Base-by-base conservation (phyloP, 345 rosid genomes). In the Eucalyptus pauciflora region DNA sequence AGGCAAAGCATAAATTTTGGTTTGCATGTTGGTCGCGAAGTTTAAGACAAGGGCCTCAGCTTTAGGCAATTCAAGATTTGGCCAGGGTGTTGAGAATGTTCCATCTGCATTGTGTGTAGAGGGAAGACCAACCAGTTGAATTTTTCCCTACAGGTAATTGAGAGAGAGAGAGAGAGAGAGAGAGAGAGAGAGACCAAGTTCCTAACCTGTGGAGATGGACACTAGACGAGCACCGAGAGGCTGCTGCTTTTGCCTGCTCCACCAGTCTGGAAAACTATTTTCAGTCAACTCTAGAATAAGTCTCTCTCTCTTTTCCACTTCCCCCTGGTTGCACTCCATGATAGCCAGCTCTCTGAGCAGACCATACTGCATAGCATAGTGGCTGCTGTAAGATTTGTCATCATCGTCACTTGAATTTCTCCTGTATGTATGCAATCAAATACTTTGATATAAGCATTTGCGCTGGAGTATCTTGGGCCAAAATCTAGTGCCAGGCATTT, bases 11-110 rank as follows among this genome's bases (percentile, higher is more conserved):
- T 92, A 93, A 20, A 88, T 54, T 89, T 89, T 69, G 48, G 95
- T 37, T 31, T 69, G 43, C 12, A 31, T 31, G 24, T 69, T 0
- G 7, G 12, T 67, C 43, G 25, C 45, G 46, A 93, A 17, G 87
- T 94, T 94, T 25, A 95, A 93, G 87, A 93, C 88, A 31, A 95
- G 87, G 86, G 90, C 95, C 89, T 94, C 91, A 49, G 91, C 94
- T 67, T 92, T 80, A 3, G 95, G 94, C 15, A 88, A 92, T 50
- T 91, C 86, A 69, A 95, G 88, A 87, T 90, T 60, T 37, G 87
- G 86, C 96, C 95, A 94, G 5, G 8, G 87, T 3, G 92, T 90
- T 50, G 94, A 90, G 91, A 96, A 96, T 13, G 2, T 62, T 89
- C 93, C 93, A 91, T 91, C 97, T 95, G 94, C 92, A 51, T 87